Conservation (phyloP, 2,329 filamentous ascomycete genomes). For the Phaeoacremonium minimum region DNA sequence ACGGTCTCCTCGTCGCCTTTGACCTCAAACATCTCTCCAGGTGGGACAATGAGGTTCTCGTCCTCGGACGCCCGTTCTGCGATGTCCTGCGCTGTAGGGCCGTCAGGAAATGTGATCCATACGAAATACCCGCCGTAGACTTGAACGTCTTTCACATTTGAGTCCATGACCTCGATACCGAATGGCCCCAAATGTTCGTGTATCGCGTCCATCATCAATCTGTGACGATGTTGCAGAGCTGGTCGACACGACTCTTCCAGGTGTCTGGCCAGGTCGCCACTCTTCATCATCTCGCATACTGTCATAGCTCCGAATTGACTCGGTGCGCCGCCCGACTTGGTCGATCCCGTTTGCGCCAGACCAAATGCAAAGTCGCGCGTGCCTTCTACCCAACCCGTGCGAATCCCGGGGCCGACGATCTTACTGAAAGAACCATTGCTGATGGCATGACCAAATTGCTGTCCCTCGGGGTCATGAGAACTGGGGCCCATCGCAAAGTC, state of each 20-base stretch:
- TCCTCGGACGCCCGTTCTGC: conserved; percentile 53
- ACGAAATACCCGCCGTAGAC: conserved; percentile 81
- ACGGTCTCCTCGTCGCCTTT: conserved; percentile 47
- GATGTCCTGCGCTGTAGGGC: conserved; percentile 49
- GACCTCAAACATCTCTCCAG: conserved; percentile 68
- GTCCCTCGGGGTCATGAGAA: conserved; percentile 31
- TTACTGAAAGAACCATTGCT: conserved; percentile 93
- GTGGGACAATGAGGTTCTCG: conserved; percentile 64
- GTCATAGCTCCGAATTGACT: conserved; percentile 46
- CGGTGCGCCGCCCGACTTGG: conserved; percentile 53
- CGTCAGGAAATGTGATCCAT: conserved; percentile 64
- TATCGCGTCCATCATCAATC: conserved; percentile 54
- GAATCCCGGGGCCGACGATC: conserved; percentile 72
- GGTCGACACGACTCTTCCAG: conserved; percentile 38
- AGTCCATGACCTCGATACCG: conserved; percentile 44
- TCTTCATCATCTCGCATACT: conserved; percentile 41
- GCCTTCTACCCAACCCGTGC: conserved; percentile 86
- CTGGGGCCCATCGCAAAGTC: conserved; percentile 62
- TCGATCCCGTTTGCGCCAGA: conserved; percentile 47
- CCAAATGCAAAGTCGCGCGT: conserved; percentile 50
- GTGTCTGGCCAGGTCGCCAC: conserved; percentile 37
- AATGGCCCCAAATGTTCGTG: conserved; percentile 55
- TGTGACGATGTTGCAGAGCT: conserved; percentile 38
- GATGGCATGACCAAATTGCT: conserved; percentile 69
- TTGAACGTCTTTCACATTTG: conserved; percentile 34